phyloP scores from a whole-genome alignment of 192 early-diverging fungal species.

The Coemansia biformis region DNA sequence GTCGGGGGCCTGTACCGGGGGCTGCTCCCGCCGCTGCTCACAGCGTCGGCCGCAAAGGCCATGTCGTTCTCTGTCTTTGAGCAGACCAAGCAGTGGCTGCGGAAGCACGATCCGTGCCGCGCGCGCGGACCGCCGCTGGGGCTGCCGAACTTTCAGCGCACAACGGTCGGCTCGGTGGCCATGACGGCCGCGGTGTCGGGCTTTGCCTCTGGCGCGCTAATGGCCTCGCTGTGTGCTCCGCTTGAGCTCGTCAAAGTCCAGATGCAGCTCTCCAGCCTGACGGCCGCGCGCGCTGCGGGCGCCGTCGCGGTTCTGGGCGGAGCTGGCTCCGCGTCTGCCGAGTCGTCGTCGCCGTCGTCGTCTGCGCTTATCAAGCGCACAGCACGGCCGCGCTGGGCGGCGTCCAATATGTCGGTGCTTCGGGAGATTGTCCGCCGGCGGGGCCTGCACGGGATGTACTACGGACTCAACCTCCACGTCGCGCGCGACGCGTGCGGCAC shows the following conservation, averaged over 20 bases:
- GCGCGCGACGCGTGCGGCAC: slow-evolving; percentile 65
- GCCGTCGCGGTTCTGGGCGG: not conserved
- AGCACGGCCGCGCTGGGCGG: slow-evolving; percentile 20
- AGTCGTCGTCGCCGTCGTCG: not conserved
- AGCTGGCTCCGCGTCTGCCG: not conserved
- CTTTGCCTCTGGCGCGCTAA: slow-evolving; percentile 57
- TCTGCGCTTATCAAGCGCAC: not conserved
- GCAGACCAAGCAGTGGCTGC: slow-evolving; percentile 56
- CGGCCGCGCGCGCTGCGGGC: slow-evolving; percentile 38
- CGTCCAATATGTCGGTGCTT: slow-evolving; percentile 35
- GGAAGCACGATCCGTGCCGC: slow-evolving; percentile 15
- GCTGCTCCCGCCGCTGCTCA: slow-evolving; percentile 72
- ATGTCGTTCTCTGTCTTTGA: slow-evolving; percentile 92
- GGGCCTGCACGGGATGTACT: slow-evolving; percentile 37
- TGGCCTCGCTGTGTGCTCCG: slow-evolving; percentile 67
- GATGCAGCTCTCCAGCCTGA: slow-evolving; percentile 61
- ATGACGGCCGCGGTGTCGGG: slow-evolving; percentile 54
- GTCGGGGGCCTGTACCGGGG: slow-evolving; percentile 83
- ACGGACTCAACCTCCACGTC: slow-evolving; percentile 40
- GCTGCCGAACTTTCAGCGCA: slow-evolving; percentile 40
- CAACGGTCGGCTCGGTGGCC: slow-evolving; percentile 42
- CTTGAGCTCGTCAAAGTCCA: slow-evolving; percentile 76
- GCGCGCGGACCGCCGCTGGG: slow-evolving; percentile 1
- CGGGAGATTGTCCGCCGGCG: slow-evolving; percentile 38
- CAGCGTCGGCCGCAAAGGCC: slow-evolving; percentile 80